phyloP scores from a whole-genome alignment of 495 filamentous ascomycete genomes.

The Penicillium silybi region DNA sequence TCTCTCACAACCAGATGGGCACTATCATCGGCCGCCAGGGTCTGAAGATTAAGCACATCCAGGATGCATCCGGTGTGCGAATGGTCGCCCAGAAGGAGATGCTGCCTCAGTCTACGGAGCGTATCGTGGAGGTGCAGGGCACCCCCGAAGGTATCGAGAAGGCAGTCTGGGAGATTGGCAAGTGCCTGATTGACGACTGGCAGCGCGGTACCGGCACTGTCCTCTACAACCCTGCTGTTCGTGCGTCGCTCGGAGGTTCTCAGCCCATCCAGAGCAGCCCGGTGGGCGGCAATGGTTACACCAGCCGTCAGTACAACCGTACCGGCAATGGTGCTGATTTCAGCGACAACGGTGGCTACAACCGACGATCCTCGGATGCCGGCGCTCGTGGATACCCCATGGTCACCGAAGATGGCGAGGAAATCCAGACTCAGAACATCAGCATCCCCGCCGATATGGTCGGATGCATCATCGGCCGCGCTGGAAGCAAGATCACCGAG shows the following conservation, averaged over 20 bases:
- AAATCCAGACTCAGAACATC: constrained; percentile 98
- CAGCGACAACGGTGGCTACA: constrained; percentile 70
- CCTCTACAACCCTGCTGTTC: constrained; percentile 91
- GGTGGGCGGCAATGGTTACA: constrained; percentile 48
- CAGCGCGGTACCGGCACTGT: constrained; percentile 94
- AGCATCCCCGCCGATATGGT: constrained; percentile 99
- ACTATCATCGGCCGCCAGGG: constrained; percentile 97
- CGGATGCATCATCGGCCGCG: constrained; percentile 96
- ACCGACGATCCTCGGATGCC: constrained; percentile 76
- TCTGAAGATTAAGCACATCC: constrained; percentile 98
- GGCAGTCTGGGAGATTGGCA: constrained; percentile 97
- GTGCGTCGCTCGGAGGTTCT: constrained; percentile 62
- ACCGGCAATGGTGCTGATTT: constrained; percentile 98
- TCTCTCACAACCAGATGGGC: constrained; percentile 99
- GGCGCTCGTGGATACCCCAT: constrained; percentile 70
- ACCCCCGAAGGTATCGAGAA: constrained; percentile 90
- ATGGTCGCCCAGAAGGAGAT: constrained; percentile 99
- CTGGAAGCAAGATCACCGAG: constrained; percentile 93
- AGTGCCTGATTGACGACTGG: constrained; percentile 96
- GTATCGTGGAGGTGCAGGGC: constrained; percentile 93
- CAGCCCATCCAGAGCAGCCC: constrained; percentile 31
- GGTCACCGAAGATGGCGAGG: constrained; percentile 91
- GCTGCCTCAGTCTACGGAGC: constrained; percentile 98
- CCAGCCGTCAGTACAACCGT: constrained; percentile 74
- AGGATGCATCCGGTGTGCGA: constrained; percentile 92